Evolutionary conservation across 139 green algal genomes (phyloP).

Genomic region (Choricystis sp.): DNA sequence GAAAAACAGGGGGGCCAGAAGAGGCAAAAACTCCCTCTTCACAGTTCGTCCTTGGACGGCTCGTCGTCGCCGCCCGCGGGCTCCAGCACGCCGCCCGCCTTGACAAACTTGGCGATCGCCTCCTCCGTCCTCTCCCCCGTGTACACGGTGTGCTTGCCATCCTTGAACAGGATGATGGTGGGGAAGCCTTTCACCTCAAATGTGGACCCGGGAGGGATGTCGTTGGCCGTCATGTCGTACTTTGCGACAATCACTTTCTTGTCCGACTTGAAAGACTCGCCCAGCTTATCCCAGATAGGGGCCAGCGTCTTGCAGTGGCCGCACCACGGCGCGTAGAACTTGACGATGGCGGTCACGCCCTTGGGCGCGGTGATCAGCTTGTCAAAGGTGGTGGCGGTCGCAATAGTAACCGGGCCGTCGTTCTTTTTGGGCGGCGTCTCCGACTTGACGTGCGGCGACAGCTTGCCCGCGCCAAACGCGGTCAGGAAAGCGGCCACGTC

Average conservation of each 20-base stretch:
- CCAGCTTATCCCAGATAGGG: slow-evolving; percentile 35
- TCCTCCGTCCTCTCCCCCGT: slow-evolving; percentile 13
- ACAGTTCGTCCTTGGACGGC: background rate
- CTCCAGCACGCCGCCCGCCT: background rate
- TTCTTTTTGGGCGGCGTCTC: slow-evolving; percentile 23
- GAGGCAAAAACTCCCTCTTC: too few species aligned
- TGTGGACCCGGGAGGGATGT: slow-evolving; percentile 17
- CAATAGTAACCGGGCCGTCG: slow-evolving; percentile 18
- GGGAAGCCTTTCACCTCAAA: slow-evolving; percentile 24
- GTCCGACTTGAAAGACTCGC: slow-evolving; percentile 15
- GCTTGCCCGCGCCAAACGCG: slow-evolving; percentile 9
- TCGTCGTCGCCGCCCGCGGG: background rate
- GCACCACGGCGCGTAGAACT: slow-evolving; percentile 52
- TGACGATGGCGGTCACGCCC: slow-evolving; percentile 35
- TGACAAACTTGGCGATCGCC: slow-evolving; percentile 14
- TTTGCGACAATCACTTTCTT: slow-evolving; percentile 41
- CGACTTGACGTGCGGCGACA: slow-evolving; percentile 23
- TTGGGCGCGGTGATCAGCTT: slow-evolving; percentile 20
- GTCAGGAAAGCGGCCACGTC: slow-evolving; percentile 5
- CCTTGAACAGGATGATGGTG: slow-evolving; percentile 16
- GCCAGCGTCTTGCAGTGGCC: slow-evolving; percentile 44
- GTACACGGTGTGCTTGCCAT: slow-evolving; percentile 10
- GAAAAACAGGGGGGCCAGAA: too few species aligned
- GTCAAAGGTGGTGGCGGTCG: slow-evolving; percentile 26
- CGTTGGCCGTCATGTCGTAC: slow-evolving; percentile 49